Conservation (phyloP, 768 basidiomycete species). For the Leucogyrophana mollusca region DNA sequence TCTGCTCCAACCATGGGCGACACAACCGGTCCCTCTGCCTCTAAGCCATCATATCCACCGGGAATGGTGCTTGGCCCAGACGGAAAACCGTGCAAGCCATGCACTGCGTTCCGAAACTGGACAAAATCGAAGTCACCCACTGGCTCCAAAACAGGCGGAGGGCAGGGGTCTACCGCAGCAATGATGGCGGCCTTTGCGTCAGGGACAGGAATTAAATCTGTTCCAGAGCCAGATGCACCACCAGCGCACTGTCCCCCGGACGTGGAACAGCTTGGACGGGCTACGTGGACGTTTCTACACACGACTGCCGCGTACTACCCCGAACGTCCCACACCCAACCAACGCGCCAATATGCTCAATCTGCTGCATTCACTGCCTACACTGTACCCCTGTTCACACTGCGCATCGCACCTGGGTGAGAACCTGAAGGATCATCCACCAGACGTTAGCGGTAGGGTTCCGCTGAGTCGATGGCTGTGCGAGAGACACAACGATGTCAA, state of each 20-base stretch:
- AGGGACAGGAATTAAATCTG: conserved; percentile 23
- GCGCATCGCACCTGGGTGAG: conserved; percentile 79
- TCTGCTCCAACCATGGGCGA: too few relatives aligned
- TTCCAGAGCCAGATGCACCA: conserved; percentile 35
- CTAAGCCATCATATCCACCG: conserved; percentile 51
- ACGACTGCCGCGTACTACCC: conserved; percentile 96
- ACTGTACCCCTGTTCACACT: conserved; percentile 87
- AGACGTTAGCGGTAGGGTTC: conserved; percentile 69
- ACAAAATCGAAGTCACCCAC: conserved; percentile 40
- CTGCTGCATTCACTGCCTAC: conserved; percentile 75
- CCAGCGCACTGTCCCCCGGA: conserved; percentile 84
- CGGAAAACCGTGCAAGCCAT: conserved; percentile 94
- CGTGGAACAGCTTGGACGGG: conserved; percentile 82
- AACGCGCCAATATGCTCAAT: conserved; percentile 81
- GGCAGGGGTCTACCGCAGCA: conserved; percentile 29
- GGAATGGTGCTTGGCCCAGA: conserved; percentile 90
- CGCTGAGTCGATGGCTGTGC: conserved; percentile 85
- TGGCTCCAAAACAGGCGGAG: conserved; percentile 22
- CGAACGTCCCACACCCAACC: conserved; percentile 66
- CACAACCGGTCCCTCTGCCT: conserved; percentile 1
- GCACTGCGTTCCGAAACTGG: conserved; percentile 78
- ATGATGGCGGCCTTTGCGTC: conserved; percentile 34
- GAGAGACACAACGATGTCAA: conserved; percentile 94
- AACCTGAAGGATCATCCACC: conserved; percentile 68
- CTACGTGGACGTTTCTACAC: conserved; percentile 97